Conservation (phyloP, 345 rosid species). For the Punica granatum region DNA sequence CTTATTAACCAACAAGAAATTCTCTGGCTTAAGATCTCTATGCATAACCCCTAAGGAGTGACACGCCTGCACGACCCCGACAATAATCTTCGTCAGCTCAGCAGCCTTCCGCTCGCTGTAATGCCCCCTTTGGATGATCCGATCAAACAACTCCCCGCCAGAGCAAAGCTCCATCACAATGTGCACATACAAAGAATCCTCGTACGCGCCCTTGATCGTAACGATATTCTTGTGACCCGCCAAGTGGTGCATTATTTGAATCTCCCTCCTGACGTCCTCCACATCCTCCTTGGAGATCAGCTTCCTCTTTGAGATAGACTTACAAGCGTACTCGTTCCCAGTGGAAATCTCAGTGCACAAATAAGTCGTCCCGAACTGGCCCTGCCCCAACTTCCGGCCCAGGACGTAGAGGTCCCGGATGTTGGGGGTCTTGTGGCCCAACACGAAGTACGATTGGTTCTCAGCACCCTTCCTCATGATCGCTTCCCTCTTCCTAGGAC, state of each 20-base stretch:
- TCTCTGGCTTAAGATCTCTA: slow-evolving; percentile 96
- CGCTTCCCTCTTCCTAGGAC: slow-evolving; percentile 41
- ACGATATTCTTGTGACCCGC: slow-evolving; percentile 94
- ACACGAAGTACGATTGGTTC: slow-evolving; percentile 62
- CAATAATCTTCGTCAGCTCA: slow-evolving; percentile 85
- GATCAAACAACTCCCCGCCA: slow-evolving; percentile 92
- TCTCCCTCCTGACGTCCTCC: slow-evolving; percentile 93
- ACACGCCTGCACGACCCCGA: slow-evolving; percentile 92
- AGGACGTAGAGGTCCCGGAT: slow-evolving; percentile 73
- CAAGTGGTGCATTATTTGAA: slow-evolving; percentile 98
- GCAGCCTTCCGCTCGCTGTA: slow-evolving; percentile 97
- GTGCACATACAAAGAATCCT: slow-evolving; percentile 76
- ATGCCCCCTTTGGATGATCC: slow-evolving; percentile 96
- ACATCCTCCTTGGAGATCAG: slow-evolving; percentile 89
- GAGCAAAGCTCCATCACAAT: slow-evolving; percentile 97
- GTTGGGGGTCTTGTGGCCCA: slow-evolving; percentile 85
- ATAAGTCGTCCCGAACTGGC: slow-evolving; percentile 94
- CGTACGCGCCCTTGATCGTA: slow-evolving; percentile 91
- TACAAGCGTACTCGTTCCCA: slow-evolving; percentile 78
- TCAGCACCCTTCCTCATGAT: slow-evolving; percentile 68
- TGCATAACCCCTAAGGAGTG: slow-evolving; percentile 99
- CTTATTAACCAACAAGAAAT: slow-evolving; percentile 91
- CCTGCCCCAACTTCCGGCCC: slow-evolving; percentile 90
- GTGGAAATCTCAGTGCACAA: slow-evolving; percentile 67
- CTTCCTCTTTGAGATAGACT: slow-evolving; percentile 92